These are phyloP conservation scores for Apiotrichum sp. DNA, from an alignment of 1,284 basidiomycete genomes.

Conservation along the genomic window DNA sequence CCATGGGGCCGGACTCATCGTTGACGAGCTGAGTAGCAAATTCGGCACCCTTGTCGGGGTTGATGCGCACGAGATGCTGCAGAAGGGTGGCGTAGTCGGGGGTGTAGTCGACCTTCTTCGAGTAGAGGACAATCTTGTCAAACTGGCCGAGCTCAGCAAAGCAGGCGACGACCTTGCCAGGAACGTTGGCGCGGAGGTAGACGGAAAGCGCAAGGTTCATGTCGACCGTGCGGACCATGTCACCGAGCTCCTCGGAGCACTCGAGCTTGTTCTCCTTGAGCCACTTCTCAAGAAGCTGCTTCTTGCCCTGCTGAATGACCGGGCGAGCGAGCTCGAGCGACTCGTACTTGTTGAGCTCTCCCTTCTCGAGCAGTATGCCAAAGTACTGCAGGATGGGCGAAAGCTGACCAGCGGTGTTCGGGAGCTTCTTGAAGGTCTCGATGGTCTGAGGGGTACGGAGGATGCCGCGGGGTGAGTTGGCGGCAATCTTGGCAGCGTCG, in stretches of 20 bases:
- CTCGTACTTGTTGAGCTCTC: conserved; percentile 94
- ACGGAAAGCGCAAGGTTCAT: conserved; percentile 97
- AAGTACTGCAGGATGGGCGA: conserved; percentile 99
- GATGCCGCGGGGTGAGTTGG: conserved; percentile 94
- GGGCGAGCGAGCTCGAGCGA: conserved; percentile 94
- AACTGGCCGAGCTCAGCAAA: conserved; percentile 99
- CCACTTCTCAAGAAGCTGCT: conserved; percentile 98
- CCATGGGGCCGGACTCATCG: conserved; percentile 85
- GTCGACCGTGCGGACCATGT: conserved; percentile 83
- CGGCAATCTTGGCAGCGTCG: conserved; percentile 98
- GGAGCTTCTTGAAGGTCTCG: conserved; percentile 95
- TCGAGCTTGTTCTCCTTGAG: conserved; percentile 99
- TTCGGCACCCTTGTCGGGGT: conserved; percentile 96
- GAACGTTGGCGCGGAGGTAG: conserved; percentile 94
- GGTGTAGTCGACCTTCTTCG: conserved; percentile 92
- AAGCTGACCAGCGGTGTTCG: conserved; percentile 79
- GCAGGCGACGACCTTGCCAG: conserved; percentile 98
- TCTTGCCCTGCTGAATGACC: conserved; percentile 92
- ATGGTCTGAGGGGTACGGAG: conserved; percentile 93
- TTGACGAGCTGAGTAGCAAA: conserved; percentile 94
- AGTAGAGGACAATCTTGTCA: conserved; percentile 96
- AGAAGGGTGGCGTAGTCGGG: conserved; percentile 94
- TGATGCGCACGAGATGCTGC: conserved; percentile 94
- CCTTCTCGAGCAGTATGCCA: conserved; percentile 94
- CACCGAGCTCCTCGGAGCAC: conserved; percentile 96